Conservation (phyloP, 768 basidiomycete species). For the Termitomyces sp. region DNA sequence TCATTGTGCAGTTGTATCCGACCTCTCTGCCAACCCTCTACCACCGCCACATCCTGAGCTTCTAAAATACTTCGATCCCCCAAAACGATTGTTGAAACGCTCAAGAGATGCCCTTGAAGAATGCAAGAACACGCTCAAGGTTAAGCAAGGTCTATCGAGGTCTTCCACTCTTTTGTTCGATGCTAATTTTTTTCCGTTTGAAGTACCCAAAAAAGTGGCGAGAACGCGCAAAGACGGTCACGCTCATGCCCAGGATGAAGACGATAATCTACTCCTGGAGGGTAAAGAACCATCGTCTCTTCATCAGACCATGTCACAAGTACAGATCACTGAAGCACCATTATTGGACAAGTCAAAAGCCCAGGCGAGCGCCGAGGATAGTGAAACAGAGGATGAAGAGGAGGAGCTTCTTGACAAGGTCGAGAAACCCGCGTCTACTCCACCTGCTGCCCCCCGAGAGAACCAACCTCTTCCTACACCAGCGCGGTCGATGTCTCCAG, state of each 20-base stretch:
- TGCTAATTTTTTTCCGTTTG: background rate
- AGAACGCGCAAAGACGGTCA: constrained; percentile 59
- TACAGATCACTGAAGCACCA: constrained; percentile 12
- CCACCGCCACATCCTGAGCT: constrained; percentile 85
- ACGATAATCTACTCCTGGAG: constrained; percentile 54
- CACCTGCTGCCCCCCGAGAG: constrained; percentile 9
- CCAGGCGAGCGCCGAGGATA: constrained; percentile 29
- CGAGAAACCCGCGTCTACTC: constrained; percentile 17
- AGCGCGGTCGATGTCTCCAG: constrained; percentile 39
- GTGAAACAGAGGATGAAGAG: constrained; percentile 47
- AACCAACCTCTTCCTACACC: constrained; percentile 43
- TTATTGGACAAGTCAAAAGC: constrained; percentile 18
- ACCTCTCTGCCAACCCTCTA: constrained; percentile 69
- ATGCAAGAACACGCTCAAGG: constrained; percentile 63
- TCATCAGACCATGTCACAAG: constrained; percentile 11
- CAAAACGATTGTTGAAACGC: constrained; percentile 58
- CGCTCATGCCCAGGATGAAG: constrained; percentile 56
- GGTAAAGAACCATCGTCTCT: constrained; percentile 22
- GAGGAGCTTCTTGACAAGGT: constrained; percentile 23
- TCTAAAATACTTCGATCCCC: constrained; percentile 78
- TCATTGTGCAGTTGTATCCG: constrained; percentile 74
- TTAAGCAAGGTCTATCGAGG: constrained; percentile 64
- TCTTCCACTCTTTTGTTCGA: background rate
- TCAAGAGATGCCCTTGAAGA: constrained; percentile 50
- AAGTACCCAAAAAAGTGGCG: constrained; percentile 60